A percentile compares a stretch with the other conserved stretches of the same genome.
Conservation (phyloP, 2,329 filamentous ascomycete species). For the Hypoxylon sp. region DNA sequence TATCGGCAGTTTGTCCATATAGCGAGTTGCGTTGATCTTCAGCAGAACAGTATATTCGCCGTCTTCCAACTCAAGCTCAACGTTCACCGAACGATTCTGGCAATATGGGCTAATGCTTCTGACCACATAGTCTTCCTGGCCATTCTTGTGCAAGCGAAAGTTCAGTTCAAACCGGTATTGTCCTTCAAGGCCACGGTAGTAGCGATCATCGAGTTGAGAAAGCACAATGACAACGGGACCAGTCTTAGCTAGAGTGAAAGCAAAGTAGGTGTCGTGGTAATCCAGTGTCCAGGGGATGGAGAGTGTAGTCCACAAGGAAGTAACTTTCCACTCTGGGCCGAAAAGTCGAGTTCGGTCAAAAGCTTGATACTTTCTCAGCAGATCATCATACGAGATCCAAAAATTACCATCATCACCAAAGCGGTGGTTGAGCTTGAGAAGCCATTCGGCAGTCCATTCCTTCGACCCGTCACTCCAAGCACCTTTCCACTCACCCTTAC, state of each 20-base stretch:
- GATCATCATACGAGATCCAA: conserved; percentile 71
- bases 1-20: conserved; percentile 63
- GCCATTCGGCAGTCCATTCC: conserved; percentile 86
- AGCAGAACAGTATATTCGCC: conserved; percentile 82
- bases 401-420: conserved; percentile 82
- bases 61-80: conserved; percentile 79
- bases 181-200: conserved; percentile 69
- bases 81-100: conserved; percentile 81
- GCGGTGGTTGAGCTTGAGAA: conserved; percentile 77
- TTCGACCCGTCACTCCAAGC: conserved; percentile 86
- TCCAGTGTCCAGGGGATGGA: conserved; percentile 68
- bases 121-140: conserved; percentile 66
- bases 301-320: conserved; percentile 64
- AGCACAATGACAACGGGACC: conserved; percentile 68
- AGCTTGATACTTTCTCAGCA: conserved; percentile 69
- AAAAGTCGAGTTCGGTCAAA: conserved; percentile 72
- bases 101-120: conserved; percentile 66
- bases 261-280: conserved; percentile 68
- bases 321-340: conserved; percentile 65
- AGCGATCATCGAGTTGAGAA: conserved; percentile 69
- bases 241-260: conserved; percentile 62
- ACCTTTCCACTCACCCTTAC: conserved; percentile 83
- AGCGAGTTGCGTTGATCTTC: conserved; percentile 77
- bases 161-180: conserved; percentile 68
- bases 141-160: conserved; percentile 66